Percentiles rank a stretch among this genome's conserved stretches.
Conservation (phyloP, 1,284 basidiomycete species). For the Heterobasidion occidentale region DNA sequence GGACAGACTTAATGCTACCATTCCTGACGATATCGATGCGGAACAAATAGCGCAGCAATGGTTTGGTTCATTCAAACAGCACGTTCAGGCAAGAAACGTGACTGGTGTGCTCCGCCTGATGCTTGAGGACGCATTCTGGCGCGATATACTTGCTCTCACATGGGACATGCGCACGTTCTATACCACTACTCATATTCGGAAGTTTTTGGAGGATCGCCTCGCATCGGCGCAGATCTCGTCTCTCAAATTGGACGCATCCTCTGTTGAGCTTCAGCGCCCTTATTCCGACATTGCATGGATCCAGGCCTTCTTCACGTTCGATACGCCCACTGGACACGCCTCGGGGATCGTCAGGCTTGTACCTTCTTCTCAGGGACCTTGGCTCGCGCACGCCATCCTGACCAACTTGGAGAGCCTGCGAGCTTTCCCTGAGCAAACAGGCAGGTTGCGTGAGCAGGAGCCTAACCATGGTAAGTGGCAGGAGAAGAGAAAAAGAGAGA, state of each 20-base stretch:
- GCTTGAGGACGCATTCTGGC: conserved; percentile 42
- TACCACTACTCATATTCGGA: conserved; percentile 29
- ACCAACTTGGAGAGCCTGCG: conserved; percentile 53
- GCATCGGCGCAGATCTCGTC: conserved; percentile 23
- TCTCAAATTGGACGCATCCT: conserved; percentile 30
- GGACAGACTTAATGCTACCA: conserved; percentile 28
- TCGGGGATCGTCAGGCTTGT: conserved; percentile 50
- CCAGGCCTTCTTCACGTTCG: conserved; percentile 49
- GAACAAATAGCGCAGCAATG: conserved; percentile 33
- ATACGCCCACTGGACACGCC: conserved; percentile 38
- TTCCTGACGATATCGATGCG: conserved; percentile 25
- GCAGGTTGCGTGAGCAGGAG: conserved; percentile 27
- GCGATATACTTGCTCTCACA: conserved; percentile 54
- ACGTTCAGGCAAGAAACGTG: conserved; percentile 26
- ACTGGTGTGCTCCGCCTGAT: conserved; percentile 30
- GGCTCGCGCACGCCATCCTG: conserved; percentile 53
- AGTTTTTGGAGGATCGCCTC: conserved; percentile 41
- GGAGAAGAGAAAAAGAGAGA: conserved; percentile 30
- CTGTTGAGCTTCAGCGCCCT: conserved; percentile 30
- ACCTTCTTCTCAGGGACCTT: conserved; percentile 35
- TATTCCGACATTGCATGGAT: conserved; percentile 56
- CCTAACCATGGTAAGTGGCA: conserved; percentile 36
- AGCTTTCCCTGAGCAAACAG: conserved; percentile 37
- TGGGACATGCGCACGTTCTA: conserved; percentile 63
- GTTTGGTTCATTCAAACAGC: conserved; percentile 33